phyloP scores from a whole-genome alignment of 225 moss, liverwort and hornwort genomes.

The Ulota crispa region DNA sequence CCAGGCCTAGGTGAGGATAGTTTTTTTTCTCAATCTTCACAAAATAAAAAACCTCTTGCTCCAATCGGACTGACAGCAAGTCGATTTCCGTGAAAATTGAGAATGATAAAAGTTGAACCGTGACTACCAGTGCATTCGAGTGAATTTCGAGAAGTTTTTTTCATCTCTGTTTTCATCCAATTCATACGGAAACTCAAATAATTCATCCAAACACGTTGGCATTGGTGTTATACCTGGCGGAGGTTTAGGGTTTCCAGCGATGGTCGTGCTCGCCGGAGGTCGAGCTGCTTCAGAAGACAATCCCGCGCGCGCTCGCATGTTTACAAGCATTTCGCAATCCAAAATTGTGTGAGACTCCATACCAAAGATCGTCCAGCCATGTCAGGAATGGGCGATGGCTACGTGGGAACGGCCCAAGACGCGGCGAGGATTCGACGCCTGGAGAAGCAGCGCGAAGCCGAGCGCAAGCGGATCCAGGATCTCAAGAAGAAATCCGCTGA shows the following conservation, averaged over 20 bases:
- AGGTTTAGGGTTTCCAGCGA: not conserved
- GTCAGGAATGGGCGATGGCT: slow-evolving; percentile 99
- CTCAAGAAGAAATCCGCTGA: slow-evolving; percentile 96
- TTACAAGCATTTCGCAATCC: not conserved
- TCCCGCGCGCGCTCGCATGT: not conserved
- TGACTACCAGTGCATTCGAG: too few species aligned
- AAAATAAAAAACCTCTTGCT: too few species aligned
- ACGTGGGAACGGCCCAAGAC: slow-evolving; percentile 96
- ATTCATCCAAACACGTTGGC: not conserved
- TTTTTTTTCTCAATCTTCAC: too few species aligned
- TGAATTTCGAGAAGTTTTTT: too few species aligned
- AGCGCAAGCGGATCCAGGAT: slow-evolving; percentile 93
- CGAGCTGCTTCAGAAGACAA: not conserved
- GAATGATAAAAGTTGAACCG: too few species aligned
- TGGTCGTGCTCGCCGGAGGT: not conserved
- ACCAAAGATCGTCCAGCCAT: too few species aligned
- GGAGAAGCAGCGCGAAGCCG: slow-evolving; percentile 93
- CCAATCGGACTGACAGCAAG: too few species aligned
- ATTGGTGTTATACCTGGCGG: not conserved
- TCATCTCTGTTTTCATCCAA: not conserved
- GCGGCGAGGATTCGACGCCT: slow-evolving; percentile 91
- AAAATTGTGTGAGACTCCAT: not conserved
- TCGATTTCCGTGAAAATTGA: too few species aligned
- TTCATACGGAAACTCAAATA: not conserved
- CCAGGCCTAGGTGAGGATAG: too few species aligned